Percentiles rank a stretch among this genome's conserved stretches.
phyloP scores from a whole-genome alignment of 768 basidiomycete species.

The Auricularia sp. region DNA sequence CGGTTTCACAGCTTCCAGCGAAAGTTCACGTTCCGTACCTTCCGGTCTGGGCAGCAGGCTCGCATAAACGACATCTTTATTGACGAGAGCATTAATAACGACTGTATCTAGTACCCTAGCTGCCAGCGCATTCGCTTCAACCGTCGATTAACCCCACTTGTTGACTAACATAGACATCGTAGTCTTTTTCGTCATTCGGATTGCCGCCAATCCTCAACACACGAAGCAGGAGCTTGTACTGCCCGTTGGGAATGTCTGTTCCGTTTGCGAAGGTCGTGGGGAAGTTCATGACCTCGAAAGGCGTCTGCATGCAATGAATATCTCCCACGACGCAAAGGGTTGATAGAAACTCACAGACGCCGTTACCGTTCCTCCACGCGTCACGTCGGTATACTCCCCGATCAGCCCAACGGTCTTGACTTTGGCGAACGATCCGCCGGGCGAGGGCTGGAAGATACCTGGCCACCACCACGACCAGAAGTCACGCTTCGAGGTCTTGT shows the following conservation, averaged over 20 bases:
- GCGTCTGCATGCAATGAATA: background rate
- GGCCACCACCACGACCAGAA: background rate
- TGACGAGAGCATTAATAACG: no score
- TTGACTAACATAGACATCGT: background rate
- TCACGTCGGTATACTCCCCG: background rate
- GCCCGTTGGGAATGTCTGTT: background rate
- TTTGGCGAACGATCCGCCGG: constrained; percentile 1
- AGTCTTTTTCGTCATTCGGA: background rate
- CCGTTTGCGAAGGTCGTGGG: background rate
- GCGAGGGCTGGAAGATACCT: background rate
- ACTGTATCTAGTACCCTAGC: no score
- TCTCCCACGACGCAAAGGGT: background rate
- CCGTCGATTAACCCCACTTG: background rate
- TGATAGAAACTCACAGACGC: background rate
- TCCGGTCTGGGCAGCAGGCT: no score
- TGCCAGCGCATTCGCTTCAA: no score
- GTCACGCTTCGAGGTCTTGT: background rate
- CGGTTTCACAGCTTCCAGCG: no score
- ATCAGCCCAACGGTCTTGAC: background rate
- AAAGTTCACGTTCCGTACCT: no score
- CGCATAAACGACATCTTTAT: no score
- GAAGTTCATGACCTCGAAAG: background rate
- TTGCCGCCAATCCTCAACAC: background rate
- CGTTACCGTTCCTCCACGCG: background rate
- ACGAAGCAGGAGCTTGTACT: background rate